Percentiles rank a stretch among this genome's conserved stretches.
Conservation (phyloP, 2,329 filamentous ascomycete species). For the Aspergillus spinulosporus region DNA sequence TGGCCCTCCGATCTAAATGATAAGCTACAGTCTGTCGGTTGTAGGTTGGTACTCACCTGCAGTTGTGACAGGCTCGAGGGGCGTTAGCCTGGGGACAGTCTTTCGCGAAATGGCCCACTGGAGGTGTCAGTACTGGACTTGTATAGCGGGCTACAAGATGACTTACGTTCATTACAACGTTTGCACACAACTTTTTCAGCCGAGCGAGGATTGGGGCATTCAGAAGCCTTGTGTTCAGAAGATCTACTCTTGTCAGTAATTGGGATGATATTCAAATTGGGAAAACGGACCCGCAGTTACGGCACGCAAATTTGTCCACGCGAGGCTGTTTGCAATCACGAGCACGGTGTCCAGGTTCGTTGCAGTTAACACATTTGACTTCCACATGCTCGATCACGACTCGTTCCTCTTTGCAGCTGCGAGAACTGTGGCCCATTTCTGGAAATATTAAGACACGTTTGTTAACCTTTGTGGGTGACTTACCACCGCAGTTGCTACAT, state of each 20-base stretch:
- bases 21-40: background rate
- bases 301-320: constrained; percentile 47
- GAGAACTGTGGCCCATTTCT: constrained; percentile 52
- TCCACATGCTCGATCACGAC: constrained; percentile 40
- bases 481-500: constrained; percentile 53
- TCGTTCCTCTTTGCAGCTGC: constrained; percentile 51
- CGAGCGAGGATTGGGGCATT: constrained; percentile 51
- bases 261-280: background rate
- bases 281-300: constrained; percentile 52
- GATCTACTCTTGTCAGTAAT: constrained; percentile 32
- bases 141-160: background rate
- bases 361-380: constrained; percentile 55
- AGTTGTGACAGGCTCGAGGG: constrained; percentile 46
- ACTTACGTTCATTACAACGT: constrained; percentile 43
- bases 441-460: background rate
- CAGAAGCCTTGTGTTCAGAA: constrained; percentile 48
- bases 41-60: constrained; percentile 30
- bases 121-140: background rate
- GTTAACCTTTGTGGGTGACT: constrained; percentile 10
- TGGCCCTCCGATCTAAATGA: constrained; percentile 40
- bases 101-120: constrained; percentile 49
- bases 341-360: constrained; percentile 48
- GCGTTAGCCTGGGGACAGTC: constrained; percentile 44
- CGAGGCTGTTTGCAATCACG: constrained; percentile 49
- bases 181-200: constrained; percentile 47